Conservation (phyloP, 2,329 filamentous ascomycete genomes). For the Tolypocladium ovalisporum region DNA sequence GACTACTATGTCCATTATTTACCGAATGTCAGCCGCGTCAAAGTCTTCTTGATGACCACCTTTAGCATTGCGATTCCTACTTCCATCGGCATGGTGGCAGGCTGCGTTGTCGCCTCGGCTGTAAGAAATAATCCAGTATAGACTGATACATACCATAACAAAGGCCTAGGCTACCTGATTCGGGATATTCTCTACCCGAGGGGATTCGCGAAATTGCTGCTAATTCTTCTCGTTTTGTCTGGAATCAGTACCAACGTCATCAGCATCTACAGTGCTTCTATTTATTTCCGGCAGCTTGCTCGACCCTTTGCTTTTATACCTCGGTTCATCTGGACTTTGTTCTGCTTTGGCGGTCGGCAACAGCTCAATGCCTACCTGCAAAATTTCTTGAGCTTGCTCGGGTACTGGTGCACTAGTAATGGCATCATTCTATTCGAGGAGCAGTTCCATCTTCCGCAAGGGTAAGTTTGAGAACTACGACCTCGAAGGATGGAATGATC, state of each 20-base stretch:
- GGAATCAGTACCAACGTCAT: conserved; percentile 26
- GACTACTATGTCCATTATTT: conserved; percentile 28
- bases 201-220: conserved; percentile 33
- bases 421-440: conserved; percentile 28
- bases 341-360: conserved; percentile 25
- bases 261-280: conserved; percentile 25
- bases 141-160: conserved; percentile 22
- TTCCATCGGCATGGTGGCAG: conserved; percentile 35
- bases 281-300: conserved; percentile 29
- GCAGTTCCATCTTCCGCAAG: conserved; percentile 28
- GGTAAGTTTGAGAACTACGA: conserved; percentile 29
- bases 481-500: conserved; percentile 32
- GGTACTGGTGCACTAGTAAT: conserved; percentile 34
- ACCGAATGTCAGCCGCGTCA: conserved; percentile 29
- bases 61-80: conserved; percentile 37
- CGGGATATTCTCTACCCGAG: conserved; percentile 30
- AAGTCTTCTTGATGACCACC: conserved; percentile 36
- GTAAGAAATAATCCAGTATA: conserved; percentile 27
- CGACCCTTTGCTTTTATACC: conserved; percentile 23
- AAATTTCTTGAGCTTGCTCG: conserved; percentile 33
- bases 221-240: conserved; percentile 24
- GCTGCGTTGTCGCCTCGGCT: conserved; percentile 29
- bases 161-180: conserved; percentile 33
- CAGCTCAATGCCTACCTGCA: conserved; percentile 29
- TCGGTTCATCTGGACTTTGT: conserved; percentile 27